A percentile compares a stretch with the other conserved stretches of the same genome.
phyloP scores from a whole-genome alignment of 2,329 filamentous ascomycete genomes.

The Monosporascus sp. region DNA sequence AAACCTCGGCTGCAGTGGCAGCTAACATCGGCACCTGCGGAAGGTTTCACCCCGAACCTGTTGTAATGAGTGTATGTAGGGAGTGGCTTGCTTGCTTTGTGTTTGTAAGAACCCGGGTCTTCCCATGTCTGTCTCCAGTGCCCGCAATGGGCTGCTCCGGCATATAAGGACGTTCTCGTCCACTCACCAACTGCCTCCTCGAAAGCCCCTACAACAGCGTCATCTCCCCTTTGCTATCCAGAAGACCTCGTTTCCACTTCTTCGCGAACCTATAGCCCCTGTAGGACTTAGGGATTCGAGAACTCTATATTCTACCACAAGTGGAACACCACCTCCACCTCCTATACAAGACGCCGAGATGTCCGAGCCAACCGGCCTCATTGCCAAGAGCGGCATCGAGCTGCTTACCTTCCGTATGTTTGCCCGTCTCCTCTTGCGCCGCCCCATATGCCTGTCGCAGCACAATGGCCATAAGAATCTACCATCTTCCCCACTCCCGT shows the following conservation, averaged over 20 bases:
- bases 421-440: background rate
- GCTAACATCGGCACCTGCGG: too few relatives aligned
- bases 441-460: background rate
- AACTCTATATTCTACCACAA: conserved; percentile 11
- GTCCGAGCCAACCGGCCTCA: conserved; percentile 47
- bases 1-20: too few relatives aligned
- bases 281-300: background rate
- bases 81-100: too few relatives aligned
- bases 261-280: background rate
- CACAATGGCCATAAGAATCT: background rate
- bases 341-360: conserved; percentile 17
- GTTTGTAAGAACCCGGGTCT: too few relatives aligned
- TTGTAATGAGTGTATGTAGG: background rate
- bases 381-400: conserved; percentile 59
- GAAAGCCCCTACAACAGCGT: background rate
- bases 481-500: background rate
- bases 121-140: conserved; percentile 10
- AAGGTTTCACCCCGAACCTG: background rate
- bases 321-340: conserved; percentile 4
- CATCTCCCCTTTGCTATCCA: background rate
- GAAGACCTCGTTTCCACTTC: background rate
- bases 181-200: conserved; percentile 5
- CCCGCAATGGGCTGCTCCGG: conserved; percentile 6
- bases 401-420: conserved; percentile 49
- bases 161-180: conserved; percentile 17